phyloP scores from a whole-genome alignment of 108 stramenopile species.

The Stephanodiscus triporus region DNA sequence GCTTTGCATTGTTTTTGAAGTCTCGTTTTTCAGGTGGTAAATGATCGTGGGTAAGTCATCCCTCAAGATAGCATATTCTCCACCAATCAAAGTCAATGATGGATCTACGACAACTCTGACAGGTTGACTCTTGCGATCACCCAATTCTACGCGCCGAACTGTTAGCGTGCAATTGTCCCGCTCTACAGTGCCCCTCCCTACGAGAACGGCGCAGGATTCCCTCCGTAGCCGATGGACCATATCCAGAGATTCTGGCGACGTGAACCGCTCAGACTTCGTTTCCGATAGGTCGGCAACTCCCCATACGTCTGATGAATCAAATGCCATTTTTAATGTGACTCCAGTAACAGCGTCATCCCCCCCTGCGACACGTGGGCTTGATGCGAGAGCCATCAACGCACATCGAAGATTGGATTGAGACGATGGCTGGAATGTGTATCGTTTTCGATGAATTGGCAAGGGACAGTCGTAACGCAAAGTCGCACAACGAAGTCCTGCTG shows the following conservation, averaged over 20 bases:
- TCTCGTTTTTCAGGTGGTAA: slow-evolving; percentile 40
- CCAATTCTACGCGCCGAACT: slow-evolving; percentile 60
- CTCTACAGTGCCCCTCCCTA: slow-evolving; percentile 78
- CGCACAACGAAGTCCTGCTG: background rate
- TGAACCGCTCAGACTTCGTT: slow-evolving; percentile 69
- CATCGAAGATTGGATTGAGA: background rate
- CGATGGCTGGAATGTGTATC: background rate
- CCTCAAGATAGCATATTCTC: slow-evolving; percentile 57
- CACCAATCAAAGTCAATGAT: slow-evolving; percentile 39
- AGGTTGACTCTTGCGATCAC: slow-evolving; percentile 54
- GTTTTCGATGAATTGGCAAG: background rate
- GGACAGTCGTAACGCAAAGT: background rate
- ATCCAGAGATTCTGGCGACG: slow-evolving; percentile 69
- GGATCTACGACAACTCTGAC: slow-evolving; percentile 79
- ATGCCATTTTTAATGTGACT: slow-evolving; percentile 83
- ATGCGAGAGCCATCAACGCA: background rate
- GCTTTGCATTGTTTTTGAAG: background rate
- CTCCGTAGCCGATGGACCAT: slow-evolving; percentile 84
- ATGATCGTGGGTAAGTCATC: slow-evolving; percentile 67
- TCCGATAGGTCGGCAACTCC: slow-evolving; percentile 68
- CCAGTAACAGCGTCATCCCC: slow-evolving; percentile 41
- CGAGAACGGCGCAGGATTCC: slow-evolving; percentile 68
- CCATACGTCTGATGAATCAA: slow-evolving; percentile 61
- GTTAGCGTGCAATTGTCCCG: slow-evolving; percentile 75
- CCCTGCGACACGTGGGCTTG: background rate